Evolutionary conservation across 805 yeast genomes (phyloP), one percentile per base, ranked within the genome.

Genomic region (Cyberlindnera petersonii): DNA sequence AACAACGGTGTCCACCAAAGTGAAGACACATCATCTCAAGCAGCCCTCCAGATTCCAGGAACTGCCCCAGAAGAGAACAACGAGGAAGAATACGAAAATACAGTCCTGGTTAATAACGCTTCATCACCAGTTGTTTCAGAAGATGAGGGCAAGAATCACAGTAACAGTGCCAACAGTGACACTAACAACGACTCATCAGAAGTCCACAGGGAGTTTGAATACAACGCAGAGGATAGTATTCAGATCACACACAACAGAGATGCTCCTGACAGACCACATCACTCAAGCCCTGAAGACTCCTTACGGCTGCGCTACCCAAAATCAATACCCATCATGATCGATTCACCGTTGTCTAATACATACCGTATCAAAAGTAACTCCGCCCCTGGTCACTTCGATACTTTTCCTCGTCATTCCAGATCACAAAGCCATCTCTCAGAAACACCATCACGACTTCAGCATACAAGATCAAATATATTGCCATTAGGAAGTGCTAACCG

Each of bases 81-180:
- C 21, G 15, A 20, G 15, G 24, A n/a, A 8, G 31, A 18, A 30
- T 17, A 17, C 10, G 16, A 5, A 6, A n/a, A n/a, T 7, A 15
- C 37, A n/a, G 21, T 32, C 10, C n/a, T 31, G 26, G 21, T 16
- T 16, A 29, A 30, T 11, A 38, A 11, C 14, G 37, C 10, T 5
- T 47, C 53, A 1, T 48, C 54, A 0, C 52, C 50, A 2, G 50
- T 55, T 4, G 43, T 51, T 5, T 53, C 58, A 1, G 59, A 55
- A 26, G 56, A 49, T 23, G 58, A 52, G 24, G 47, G 37, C 16
- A 23, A 26, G n/a, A 17, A 17, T n/a, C 29, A 23, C 11, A 23
- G 19, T 9, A 40, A 39, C 20, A 20, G n/a, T n/a, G n/a, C 24
- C 5, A 15, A 17, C 7, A n/a, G 7, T 26, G 20, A 26, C 16